These are phyloP conservation scores for Triticum dicoccoides DNA, from an alignment of 176 grass and related monocot species.

Conservation along the genomic window DNA sequence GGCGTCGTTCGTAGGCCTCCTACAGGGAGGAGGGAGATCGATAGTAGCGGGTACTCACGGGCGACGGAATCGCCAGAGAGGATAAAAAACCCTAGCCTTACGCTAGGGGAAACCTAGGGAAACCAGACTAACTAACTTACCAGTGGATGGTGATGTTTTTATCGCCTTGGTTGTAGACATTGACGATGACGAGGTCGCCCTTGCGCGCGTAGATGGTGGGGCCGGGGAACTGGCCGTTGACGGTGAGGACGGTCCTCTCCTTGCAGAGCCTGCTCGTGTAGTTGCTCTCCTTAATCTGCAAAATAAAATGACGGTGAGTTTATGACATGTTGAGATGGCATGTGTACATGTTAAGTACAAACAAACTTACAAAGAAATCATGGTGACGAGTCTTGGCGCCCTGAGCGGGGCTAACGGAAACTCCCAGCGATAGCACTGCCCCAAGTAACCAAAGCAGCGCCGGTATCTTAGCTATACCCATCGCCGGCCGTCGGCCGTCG, in stretches of 20 bases:
- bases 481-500: background rate
- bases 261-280: conserved; percentile 44
- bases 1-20: too few relatives aligned
- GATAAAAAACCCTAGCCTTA: too few relatives aligned
- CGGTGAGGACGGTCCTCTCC: conserved; percentile 49
- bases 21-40: too few relatives aligned
- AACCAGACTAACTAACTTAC: too few relatives aligned
- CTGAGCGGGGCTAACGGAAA: conserved; percentile 19
- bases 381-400: conserved; percentile 4
- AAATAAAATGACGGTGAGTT: too few relatives aligned
- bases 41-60: too few relatives aligned
- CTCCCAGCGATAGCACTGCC: conserved; percentile 7
- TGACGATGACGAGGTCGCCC: conserved; percentile 43
- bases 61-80: too few relatives aligned
- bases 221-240: conserved; percentile 60
- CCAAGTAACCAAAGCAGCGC: conserved; percentile 38
- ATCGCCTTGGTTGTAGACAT: conserved; percentile 34
- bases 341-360: too few relatives aligned
- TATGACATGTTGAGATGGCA: too few relatives aligned
- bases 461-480: conserved; percentile 7
- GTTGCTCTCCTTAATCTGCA: conserved; percentile 48
- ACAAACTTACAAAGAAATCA: conserved; percentile 33
- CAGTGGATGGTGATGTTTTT: conserved; percentile 50
- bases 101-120: too few relatives aligned
- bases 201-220: conserved; percentile 59